Percentiles rank a stretch among this genome's conserved stretches.
Conservation (phyloP, 2,329 filamentous ascomycete genomes). For the Pseudogymnoascus sp. region DNA sequence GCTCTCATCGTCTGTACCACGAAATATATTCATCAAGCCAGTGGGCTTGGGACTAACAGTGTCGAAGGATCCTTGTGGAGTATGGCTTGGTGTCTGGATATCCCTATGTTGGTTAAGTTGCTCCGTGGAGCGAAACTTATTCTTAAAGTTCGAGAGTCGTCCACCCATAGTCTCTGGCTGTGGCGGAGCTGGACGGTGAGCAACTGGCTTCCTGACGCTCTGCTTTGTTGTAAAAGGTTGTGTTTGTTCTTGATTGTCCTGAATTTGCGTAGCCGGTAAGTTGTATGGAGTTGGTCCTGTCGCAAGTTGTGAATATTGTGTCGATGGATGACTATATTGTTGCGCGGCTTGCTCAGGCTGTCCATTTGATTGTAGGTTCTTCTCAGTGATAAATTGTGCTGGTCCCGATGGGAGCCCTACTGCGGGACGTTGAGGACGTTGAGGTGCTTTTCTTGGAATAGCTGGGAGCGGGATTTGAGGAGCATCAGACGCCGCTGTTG, state of each 20-base stretch:
- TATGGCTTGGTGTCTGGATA: background rate
- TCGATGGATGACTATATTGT: background rate
- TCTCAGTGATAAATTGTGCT: background rate
- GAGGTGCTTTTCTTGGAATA: background rate
- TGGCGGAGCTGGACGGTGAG: background rate
- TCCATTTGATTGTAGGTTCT: background rate
- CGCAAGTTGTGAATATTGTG: background rate
- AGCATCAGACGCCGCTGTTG: background rate
- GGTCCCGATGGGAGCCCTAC: background rate
- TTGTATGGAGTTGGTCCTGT: background rate
- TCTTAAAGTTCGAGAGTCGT: background rate
- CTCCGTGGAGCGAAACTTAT: constrained; percentile 4
- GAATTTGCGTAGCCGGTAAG: background rate
- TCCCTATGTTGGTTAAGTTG: background rate
- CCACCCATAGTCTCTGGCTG: background rate
- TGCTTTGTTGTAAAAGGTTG: background rate
- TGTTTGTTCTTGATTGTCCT: background rate
- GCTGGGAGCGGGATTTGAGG: constrained; percentile 4
- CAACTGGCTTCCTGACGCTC: background rate
- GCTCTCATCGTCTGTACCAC: background rate
- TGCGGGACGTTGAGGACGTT: background rate
- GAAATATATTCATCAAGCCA: background rate
- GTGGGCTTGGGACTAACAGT: background rate
- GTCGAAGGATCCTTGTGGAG: background rate
- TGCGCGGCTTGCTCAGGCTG: background rate